phyloP scores from a whole-genome alignment of 225 moss, liverwort and hornwort species.

The Bryoerythrophyllum caledonicum region DNA sequence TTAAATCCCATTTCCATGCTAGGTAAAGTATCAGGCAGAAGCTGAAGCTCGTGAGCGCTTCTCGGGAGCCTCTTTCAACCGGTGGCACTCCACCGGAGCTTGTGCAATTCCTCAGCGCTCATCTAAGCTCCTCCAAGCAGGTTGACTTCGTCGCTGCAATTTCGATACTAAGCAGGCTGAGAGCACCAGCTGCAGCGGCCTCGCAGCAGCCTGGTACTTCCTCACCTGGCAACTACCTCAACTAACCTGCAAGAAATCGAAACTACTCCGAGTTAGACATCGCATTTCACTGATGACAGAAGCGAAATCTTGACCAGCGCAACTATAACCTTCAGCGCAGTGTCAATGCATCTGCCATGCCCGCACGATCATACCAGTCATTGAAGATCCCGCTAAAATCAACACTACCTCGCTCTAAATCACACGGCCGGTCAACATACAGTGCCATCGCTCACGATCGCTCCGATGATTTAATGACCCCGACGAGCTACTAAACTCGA shows the following conservation, averaged over 20 bases:
- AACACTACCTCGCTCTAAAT: not conserved
- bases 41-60: not conserved
- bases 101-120: slow-evolving; percentile 24
- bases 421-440: slow-evolving; percentile 17
- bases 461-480: not conserved
- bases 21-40: not conserved
- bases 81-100: slow-evolving; percentile 10
- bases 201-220: not conserved
- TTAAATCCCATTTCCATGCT: slow-evolving; percentile 39
- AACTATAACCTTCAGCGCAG: not conserved
- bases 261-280: not conserved
- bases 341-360: not conserved
- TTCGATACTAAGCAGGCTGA: not conserved
- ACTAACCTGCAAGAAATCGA: slow-evolving; percentile 1
- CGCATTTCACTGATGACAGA: not conserved
- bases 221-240: not conserved
- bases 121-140: not conserved
- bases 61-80: slow-evolving; percentile 3
- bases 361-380: not conserved
- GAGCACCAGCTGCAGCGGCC: not conserved
- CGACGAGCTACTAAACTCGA: not conserved
- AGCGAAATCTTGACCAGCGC: not conserved
- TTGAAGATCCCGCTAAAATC: not conserved
- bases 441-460: slow-evolving; percentile 14
- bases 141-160: not conserved